Evolutionary conservation across 192 early-diverging fungal species (phyloP), one percentile per base, ranked within the genome.

Genomic region (Mortierella hygrophila): DNA sequence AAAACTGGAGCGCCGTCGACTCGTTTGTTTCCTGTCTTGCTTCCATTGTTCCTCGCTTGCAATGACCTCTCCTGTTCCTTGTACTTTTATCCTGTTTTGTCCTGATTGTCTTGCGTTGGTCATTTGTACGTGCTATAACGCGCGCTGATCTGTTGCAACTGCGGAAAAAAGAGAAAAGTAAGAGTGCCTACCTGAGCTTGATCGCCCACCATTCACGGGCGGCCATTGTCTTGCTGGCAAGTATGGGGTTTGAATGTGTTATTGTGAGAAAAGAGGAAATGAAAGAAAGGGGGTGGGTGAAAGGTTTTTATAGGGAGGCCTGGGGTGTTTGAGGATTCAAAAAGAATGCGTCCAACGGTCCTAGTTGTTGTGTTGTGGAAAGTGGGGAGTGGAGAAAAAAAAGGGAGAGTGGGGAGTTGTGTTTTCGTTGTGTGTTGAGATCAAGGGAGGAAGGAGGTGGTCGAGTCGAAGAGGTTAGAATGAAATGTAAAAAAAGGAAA

Each of bases 141-240:
- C 26, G 26, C 60, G 60, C 29, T 46, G 57, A 46, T 77, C 68
- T 74, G 63, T 21, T 65, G 40, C 37, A 37, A 44, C 70, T 37
- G 20, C 60, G 65, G 23, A 68, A 55, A 49, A 26, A 11, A 23
- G 68, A 6, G 32, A 68, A 65, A 26, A 55, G 26, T 60, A 40
- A 3, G 4, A 52, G 13, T 41, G 41, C 54, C 60, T 79, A 85
- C 83, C 83, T 85, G 78, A 85, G 83, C 78, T 85, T 85, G 74
- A 47, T 80, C 55, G 83, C 74, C 83, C 83, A 85, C 83, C 83
- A 85, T 77, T 79, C 78, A 69, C 83, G 83, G 55, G 83, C 41
- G 74, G 83, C 72, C 83, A 85, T 85, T 85, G 70, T 76, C 42
- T 32, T 29, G 44, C 44, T 42, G 65, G 65, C 65, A 29, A 63